Base-by-base conservation (phyloP, 2,329 filamentous ascomycete genomes). In the Cadophora malorum region DNA sequence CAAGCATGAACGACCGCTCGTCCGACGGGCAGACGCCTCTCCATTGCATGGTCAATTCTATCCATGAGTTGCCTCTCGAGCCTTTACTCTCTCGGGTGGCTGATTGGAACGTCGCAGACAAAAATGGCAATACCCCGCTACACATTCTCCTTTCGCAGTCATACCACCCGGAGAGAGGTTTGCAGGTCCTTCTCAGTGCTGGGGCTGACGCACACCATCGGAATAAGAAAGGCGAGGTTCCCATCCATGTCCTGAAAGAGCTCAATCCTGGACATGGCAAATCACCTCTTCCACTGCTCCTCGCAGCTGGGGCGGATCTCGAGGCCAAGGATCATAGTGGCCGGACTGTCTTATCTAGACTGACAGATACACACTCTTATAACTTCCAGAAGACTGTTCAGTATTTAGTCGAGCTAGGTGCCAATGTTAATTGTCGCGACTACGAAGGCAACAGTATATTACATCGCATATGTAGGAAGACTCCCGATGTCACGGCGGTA, bases 251-350 rank as follows among this genome's bases (percentile, higher is more conserved):
- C 23, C 1, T 62, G 12, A 50, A 49, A 50, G 59, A 62, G 19
- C n/a, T 62, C 19, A 9, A 14, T 6, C 45, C 41, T 28, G 10
- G 23, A 12, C 23, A 3, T 35, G 45, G 41, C 3, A 52, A 21
- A n/a, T 33, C 41, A 14, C 1, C 50, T 12, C 21, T 62, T 1
- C 59, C 59, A 50, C 9, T 5, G 2, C 41, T 62, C 12, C 25
- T 62, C 4, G 60, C 47, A 9, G 66, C 66, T 4, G 67, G 69
- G n/a, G 69, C 66, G 9, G 63, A 69, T 61, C 16, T 66, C 10
- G 67, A 71, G 53, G 59, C 64, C 3, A 69, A 50, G 55, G 67
- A 69, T 52, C 63, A 62, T 21, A 47, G 61, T n/a, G 69, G 69
- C 6, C 25, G 33, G 47, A 70, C 68, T 14, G 38, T 66, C 33